Evolutionary conservation across 2,329 filamentous ascomycete genomes (phyloP).

Genomic region (Cercospora sp.): DNA sequence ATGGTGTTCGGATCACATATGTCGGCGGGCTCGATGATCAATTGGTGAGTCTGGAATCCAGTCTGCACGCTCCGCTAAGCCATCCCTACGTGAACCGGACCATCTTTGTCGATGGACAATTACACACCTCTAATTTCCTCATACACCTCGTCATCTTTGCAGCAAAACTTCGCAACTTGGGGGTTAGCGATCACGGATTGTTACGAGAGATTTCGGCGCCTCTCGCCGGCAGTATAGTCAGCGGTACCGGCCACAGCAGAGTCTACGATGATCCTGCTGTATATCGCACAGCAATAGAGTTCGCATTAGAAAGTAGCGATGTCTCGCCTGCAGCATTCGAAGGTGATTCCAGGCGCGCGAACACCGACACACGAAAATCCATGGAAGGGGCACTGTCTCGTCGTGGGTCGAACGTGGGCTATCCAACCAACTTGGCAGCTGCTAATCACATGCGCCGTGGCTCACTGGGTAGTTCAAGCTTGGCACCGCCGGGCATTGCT

Average conservation of each 20-base stretch:
- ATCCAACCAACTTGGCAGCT: constrained; percentile 33
- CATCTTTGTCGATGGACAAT: constrained; percentile 91
- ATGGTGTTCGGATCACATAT: constrained; percentile 81
- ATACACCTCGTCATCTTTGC: constrained; percentile 90
- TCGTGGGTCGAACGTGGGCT: constrained; percentile 32
- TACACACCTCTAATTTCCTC: constrained; percentile 92
- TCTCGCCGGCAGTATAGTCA: constrained; percentile 86
- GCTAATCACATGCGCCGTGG: constrained; percentile 41
- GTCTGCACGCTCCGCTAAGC: constrained; percentile 78
- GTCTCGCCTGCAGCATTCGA: constrained; percentile 22
- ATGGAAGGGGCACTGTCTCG: constrained; percentile 28
- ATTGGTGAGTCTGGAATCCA: constrained; percentile 89
- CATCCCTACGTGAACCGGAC: constrained; percentile 94
- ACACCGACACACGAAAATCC: constrained; percentile 26
- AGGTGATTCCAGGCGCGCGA: constrained; percentile 12
- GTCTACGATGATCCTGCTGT: constrained; percentile 88
- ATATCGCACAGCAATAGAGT: constrained; percentile 63
- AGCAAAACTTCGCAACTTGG: constrained; percentile 89
- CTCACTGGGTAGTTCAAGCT: constrained; percentile 26
- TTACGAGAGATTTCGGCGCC: constrained; percentile 86
- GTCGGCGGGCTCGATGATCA: constrained; percentile 97
- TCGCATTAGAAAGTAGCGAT: constrained; percentile 51
- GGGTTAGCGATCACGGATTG: constrained; percentile 88
- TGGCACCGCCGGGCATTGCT: constrained; percentile 35
- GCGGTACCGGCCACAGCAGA: constrained; percentile 88